Percentiles rank a stretch among this genome's conserved stretches.
These are phyloP conservation scores for Micractinium conductrix DNA, from an alignment of 139 green algal species.

Conservation along the genomic window DNA sequence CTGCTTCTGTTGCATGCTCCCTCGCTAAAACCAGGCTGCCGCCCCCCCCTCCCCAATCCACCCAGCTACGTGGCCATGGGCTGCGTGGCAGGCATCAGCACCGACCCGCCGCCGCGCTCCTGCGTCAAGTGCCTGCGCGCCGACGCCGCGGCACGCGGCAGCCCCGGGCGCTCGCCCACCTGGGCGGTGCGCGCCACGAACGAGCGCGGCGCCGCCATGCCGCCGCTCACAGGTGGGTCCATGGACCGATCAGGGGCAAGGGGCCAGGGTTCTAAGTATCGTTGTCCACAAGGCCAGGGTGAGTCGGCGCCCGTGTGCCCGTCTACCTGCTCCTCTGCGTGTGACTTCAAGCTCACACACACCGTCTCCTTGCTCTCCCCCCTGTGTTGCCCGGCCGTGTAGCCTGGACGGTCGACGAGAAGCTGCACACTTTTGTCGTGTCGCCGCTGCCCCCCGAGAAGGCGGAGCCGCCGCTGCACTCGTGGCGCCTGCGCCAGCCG, in stretches of 20 bases:
- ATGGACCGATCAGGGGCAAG: no score
- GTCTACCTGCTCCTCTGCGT: background rate
- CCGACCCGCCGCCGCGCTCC: conserved; percentile 21
- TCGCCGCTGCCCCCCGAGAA: background rate
- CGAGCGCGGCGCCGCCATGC: background rate
- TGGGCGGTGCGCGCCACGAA: conserved; percentile 7
- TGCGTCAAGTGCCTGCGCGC: conserved; percentile 41
- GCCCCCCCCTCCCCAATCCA: background rate
- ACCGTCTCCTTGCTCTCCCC: no score
- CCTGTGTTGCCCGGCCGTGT: background rate
- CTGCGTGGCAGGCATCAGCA: conserved; percentile 57
- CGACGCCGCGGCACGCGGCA: conserved; percentile 11
- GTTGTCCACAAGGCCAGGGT: no score
- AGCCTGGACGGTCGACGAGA: conserved; percentile 69
- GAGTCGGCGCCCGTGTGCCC: no score
- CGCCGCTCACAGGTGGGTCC: conserved; percentile 3
- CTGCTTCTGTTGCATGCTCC: no score
- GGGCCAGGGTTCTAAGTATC: no score
- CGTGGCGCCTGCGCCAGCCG: conserved; percentile 21
- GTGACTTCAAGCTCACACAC: background rate
- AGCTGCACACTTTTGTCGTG: conserved; percentile 52
- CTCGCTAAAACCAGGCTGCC: no score
- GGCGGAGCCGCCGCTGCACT: background rate
- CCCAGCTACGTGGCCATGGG: conserved; percentile 83
- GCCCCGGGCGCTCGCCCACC: background rate